Evolutionary conservation across 2,329 filamentous ascomycete genomes (phyloP).

Genomic region (Stemphylium beticola): DNA sequence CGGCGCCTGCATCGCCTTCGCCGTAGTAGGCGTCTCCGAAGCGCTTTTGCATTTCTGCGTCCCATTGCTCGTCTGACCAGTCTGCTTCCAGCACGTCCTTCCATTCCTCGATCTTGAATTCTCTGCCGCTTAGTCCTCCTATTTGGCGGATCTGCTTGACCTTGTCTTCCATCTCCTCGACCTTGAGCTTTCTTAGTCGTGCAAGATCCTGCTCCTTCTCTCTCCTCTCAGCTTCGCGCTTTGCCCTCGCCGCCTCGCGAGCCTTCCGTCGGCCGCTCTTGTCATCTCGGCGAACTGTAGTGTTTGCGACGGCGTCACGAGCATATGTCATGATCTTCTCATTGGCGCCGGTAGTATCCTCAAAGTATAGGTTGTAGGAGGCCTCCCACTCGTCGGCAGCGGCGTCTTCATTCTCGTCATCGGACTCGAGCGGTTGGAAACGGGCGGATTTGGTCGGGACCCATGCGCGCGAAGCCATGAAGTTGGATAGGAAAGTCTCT

Average conservation of each 20-base stretch:
- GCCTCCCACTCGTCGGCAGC: slow-evolving; percentile 87
- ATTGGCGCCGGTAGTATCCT: slow-evolving; percentile 87
- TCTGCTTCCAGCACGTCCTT: slow-evolving; percentile 81
- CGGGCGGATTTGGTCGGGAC: slow-evolving; percentile 69
- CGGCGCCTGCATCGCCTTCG: slow-evolving; percentile 59
- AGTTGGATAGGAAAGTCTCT: slow-evolving; percentile 92
- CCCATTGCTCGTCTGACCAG: slow-evolving; percentile 90
- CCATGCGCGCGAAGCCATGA: slow-evolving; percentile 92
- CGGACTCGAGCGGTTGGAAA: slow-evolving; percentile 87
- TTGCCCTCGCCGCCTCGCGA: slow-evolving; percentile 77
- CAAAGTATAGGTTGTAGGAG: slow-evolving; percentile 95
- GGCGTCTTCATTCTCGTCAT: slow-evolving; percentile 78
- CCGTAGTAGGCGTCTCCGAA: slow-evolving; percentile 95
- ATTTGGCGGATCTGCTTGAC: slow-evolving; percentile 87
- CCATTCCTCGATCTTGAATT: slow-evolving; percentile 79
- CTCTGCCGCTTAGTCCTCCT: slow-evolving; percentile 75
- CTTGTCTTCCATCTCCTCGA: slow-evolving; percentile 88
- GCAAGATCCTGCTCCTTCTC: slow-evolving; percentile 81
- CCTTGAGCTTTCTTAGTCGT: slow-evolving; percentile 82
- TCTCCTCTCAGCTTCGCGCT: slow-evolving; percentile 78
- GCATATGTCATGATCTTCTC: slow-evolving; percentile 88
- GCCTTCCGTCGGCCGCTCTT: slow-evolving; percentile 76
- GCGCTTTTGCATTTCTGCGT: slow-evolving; percentile 82
- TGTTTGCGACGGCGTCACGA: slow-evolving; percentile 80
- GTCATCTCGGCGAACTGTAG: slow-evolving; percentile 86